Evolutionary conservation across 345 rosid species (phyloP), one percentile per base, ranked within the genome.

Genomic region (Rhizophora apiculata): DNA sequence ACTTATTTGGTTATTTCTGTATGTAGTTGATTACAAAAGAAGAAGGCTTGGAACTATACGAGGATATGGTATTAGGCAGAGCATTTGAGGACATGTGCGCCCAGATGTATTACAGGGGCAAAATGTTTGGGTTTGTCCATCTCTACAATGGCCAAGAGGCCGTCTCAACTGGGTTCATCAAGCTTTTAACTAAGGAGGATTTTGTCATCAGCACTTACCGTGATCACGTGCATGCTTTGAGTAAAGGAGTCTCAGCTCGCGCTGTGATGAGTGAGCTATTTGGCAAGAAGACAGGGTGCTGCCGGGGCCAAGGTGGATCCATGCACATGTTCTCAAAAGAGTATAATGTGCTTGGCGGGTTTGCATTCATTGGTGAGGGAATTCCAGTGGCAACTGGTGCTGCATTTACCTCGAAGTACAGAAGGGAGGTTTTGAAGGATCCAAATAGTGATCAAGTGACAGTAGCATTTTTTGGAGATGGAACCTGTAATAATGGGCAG

Each of bases 281-380:
- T 34, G 96, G 96, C 60, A 90, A 83, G 79, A 76, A 83, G 34
- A 88, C 93, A 0, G 96, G 96, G 7, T 90, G 94, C 75, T 90
- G 96, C 76, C 82, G 96, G 8, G 94, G 94, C 71, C 96, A 90
- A 70, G 96, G 94, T 79, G 94, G 96, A 60, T 88, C 89, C 5
- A 88, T 90, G 96, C 94, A 90, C 70, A 90, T 90, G 92, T 90
- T 90, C 86, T 90, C 96, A 1, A 88, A 83, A 65, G 94, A 90
- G 70, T 89, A 88, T 64, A 90, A 90, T 74, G 43, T 90, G 89
- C 84, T 90, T 69, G 96, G 94, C 67, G 96, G 96, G 53, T 88
- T 90, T 81, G 96, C 96, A 3, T 90, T 90, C 46, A 90, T 88
- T 0, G 96, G 96, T 0, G 96, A 90, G 72, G 96, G 96, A 20